phyloP scores from a whole-genome alignment of 1,284 basidiomycete genomes.

The Fistulinella cinereoalba region DNA sequence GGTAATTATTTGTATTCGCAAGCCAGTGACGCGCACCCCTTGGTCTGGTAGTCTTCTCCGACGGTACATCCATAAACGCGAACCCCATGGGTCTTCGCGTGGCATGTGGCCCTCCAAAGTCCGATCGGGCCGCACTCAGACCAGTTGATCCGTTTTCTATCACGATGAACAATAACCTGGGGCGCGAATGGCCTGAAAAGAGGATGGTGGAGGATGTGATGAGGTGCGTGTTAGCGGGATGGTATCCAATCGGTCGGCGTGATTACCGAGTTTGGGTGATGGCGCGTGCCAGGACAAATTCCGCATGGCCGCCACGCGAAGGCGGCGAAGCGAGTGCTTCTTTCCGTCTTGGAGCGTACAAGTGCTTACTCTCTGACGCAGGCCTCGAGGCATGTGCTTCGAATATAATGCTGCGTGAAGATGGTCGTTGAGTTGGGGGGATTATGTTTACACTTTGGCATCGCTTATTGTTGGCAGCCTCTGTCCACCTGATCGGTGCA shows the following conservation, averaged over 20 bases:
- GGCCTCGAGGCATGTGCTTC: background rate
- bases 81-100: too few relatives aligned
- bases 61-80: too few relatives aligned
- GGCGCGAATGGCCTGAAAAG: too few relatives aligned
- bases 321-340: conserved; percentile 3
- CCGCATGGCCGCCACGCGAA: conserved; percentile 14
- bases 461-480: background rate
- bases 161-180: too few relatives aligned
- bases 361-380: background rate
- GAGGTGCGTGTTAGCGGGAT: too few relatives aligned
- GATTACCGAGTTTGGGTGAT: background rate
- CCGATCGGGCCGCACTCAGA: conserved; percentile 6
- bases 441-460: too few relatives aligned
- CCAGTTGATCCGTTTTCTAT: conserved; percentile 2
- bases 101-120: conserved; percentile 9
- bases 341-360: background rate
- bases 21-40: too few relatives aligned
- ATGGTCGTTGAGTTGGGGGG: too few relatives aligned
- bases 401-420: background rate
- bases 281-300: background rate
- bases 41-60: too few relatives aligned
- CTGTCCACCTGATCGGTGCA: too few relatives aligned
- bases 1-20: too few relatives aligned
- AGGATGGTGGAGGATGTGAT: too few relatives aligned
- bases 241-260: background rate